Conservation (phyloP, 73 alveolate species). For the Halteria grandinella region DNA sequence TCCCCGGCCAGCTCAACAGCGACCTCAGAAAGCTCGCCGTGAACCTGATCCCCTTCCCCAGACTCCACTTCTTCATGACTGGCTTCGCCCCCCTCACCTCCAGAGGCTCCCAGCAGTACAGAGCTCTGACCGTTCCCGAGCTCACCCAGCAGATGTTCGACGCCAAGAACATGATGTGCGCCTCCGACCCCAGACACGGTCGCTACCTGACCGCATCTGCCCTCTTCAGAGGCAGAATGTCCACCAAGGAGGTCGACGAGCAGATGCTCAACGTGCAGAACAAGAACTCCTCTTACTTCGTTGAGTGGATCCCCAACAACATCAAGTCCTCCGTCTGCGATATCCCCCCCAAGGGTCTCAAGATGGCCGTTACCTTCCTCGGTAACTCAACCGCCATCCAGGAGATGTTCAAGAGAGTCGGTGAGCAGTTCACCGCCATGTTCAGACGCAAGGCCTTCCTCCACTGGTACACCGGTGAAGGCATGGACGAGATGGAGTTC, state of each 20-base stretch:
- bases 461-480: constrained; percentile 97
- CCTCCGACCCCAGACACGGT: constrained; percentile 99
- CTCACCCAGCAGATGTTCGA: constrained; percentile 98
- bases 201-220: constrained; percentile 97
- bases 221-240: constrained; percentile 99
- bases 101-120: constrained; percentile 98
- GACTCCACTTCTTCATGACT: constrained; percentile 99
- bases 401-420: constrained; percentile 98
- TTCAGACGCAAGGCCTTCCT: constrained; percentile 98
- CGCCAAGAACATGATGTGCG: constrained; percentile 99
- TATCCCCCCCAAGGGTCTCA: constrained; percentile 98
- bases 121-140: constrained; percentile 98
- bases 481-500: constrained; percentile 96
- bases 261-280: constrained; percentile 77
- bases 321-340: constrained; percentile 95
- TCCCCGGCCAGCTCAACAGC: constrained; percentile 98
- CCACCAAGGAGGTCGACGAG: constrained; percentile 89
- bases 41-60: constrained; percentile 99
- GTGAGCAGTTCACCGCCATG: constrained; percentile 98
- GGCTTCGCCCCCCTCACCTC: constrained; percentile 99
- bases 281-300: constrained; percentile 88
- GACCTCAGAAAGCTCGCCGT: constrained; percentile 98
- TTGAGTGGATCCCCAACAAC: constrained; percentile 97
- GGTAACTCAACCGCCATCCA: constrained; percentile 97
- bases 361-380: constrained; percentile 98